Percentiles rank a stretch among this genome's conserved stretches.
These are phyloP conservation scores for Diospyros kaki DNA, from an alignment of 148 eudicot genomes.

Conservation along the genomic window DNA sequence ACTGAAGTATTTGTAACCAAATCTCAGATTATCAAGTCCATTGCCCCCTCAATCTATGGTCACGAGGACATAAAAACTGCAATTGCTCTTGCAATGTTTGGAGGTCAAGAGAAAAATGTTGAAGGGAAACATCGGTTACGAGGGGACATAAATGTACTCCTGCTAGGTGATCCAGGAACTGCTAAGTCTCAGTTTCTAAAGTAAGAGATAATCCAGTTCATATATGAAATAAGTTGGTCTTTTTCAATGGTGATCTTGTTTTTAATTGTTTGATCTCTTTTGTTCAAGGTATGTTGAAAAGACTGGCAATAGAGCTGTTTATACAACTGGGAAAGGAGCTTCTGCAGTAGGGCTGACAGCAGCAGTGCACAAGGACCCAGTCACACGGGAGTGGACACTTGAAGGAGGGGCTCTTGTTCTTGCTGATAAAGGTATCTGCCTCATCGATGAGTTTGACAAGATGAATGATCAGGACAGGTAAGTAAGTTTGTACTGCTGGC, in stretches of 20 bases:
- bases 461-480: slow-evolving; percentile 99
- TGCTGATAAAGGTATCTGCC: slow-evolving; percentile 93
- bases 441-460: slow-evolving; percentile 96
- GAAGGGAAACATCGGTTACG: slow-evolving; percentile 87
- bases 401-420: slow-evolving; percentile 98
- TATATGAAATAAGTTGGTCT: not conserved
- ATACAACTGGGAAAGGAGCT: slow-evolving; percentile 98
- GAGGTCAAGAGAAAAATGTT: slow-evolving; percentile 95
- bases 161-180: slow-evolving; percentile 96
- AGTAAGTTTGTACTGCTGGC: slow-evolving; percentile 2
- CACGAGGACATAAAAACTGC: slow-evolving; percentile 98
- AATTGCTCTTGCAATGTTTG: slow-evolving; percentile 93
- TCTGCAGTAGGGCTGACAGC: slow-evolving; percentile 98
- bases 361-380: slow-evolving; percentile 97
- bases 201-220: slow-evolving; percentile 32
- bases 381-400: slow-evolving; percentile 96
- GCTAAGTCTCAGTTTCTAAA: slow-evolving; percentile 96
- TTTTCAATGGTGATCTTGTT: not conserved
- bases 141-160: slow-evolving; percentile 93
- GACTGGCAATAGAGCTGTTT: slow-evolving; percentile 96
- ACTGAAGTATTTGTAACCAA: not conserved
- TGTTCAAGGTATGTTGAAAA: slow-evolving; percentile 77
- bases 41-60: slow-evolving; percentile 96
- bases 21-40: slow-evolving; percentile 74
- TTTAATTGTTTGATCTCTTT: not conserved